phyloP scores from a whole-genome alignment of 257 asterid genomes.

The Fraxinus excelsior region DNA sequence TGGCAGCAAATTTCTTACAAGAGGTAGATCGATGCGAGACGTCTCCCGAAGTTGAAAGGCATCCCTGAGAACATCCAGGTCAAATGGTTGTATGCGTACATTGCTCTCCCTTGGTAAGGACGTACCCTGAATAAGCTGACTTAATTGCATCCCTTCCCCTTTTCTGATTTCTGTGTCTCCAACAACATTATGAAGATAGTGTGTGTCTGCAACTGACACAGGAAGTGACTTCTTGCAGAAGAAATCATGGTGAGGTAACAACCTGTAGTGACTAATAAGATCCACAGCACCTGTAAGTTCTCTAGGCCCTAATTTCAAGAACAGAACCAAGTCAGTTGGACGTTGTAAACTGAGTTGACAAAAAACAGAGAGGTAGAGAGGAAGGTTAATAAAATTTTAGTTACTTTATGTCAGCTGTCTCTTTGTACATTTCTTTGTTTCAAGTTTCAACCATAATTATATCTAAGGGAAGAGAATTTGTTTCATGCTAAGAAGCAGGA shows the following conservation, averaged over 20 bases:
- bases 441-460: not conserved
- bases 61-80: conserved; percentile 68
- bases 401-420: not conserved
- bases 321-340: conserved; percentile 28
- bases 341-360: conserved; percentile 21
- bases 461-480: not conserved
- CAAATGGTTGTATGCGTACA: conserved; percentile 76
- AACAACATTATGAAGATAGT: conserved; percentile 90
- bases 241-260: conserved; percentile 85
- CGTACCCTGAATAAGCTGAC: conserved; percentile 71
- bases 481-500: too few species aligned
- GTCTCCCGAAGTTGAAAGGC: conserved; percentile 92
- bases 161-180: conserved; percentile 94
- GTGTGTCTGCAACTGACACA: conserved; percentile 77
- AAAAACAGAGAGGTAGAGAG: not conserved
- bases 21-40: conserved; percentile 69
- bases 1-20: conserved; percentile 54
- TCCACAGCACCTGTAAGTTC: conserved; percentile 97
- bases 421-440: not conserved
- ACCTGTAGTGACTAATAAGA: conserved; percentile 80
- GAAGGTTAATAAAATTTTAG: not conserved
- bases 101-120: conserved; percentile 64
- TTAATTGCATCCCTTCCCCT: conserved; percentile 95
- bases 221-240: conserved; percentile 96
- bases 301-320: conserved; percentile 68